Conservation (phyloP, 495 filamentous ascomycete species). For the Thozetella sp. region DNA sequence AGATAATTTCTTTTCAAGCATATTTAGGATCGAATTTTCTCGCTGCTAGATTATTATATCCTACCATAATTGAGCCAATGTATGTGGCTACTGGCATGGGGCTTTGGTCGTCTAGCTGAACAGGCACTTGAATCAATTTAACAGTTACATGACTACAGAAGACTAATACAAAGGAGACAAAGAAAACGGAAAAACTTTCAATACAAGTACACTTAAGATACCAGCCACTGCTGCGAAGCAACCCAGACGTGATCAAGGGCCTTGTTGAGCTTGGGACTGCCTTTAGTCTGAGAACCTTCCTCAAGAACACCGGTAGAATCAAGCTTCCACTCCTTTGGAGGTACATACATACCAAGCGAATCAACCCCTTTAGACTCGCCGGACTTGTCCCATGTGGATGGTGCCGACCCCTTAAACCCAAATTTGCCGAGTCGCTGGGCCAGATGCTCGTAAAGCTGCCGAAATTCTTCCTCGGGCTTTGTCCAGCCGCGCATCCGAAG, state of each 20-base stretch:
- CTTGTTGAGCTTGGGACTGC: not conserved
- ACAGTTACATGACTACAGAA: too few relatives aligned
- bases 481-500: slow-evolving; percentile 32
- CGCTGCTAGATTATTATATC: too few relatives aligned
- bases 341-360: slow-evolving; percentile 22
- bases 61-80: too few relatives aligned
- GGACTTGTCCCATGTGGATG: slow-evolving; percentile 16
- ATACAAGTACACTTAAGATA: slow-evolving; percentile 2
- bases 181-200: too few relatives aligned
- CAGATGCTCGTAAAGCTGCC: slow-evolving; percentile 12
- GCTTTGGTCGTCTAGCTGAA: too few relatives aligned
- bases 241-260: slow-evolving; percentile 14
- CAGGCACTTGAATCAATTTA: too few relatives aligned
- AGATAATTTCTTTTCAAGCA: not conserved
- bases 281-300: not conserved
- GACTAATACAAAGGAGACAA: too few relatives aligned
- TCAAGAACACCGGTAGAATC: not conserved
- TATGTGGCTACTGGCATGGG: too few relatives aligned
- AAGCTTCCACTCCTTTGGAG: slow-evolving; percentile 19
- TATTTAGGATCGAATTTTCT: too few relatives aligned
- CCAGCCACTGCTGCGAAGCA: slow-evolving; percentile 13
- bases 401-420: slow-evolving; percentile 8
- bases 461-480: slow-evolving; percentile 22
- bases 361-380: slow-evolving; percentile 17
- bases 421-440: slow-evolving; percentile 9